These are phyloP conservation scores for Amanita jacksonii DNA, from an alignment of 768 basidiomycete species.

Conservation along the genomic window DNA sequence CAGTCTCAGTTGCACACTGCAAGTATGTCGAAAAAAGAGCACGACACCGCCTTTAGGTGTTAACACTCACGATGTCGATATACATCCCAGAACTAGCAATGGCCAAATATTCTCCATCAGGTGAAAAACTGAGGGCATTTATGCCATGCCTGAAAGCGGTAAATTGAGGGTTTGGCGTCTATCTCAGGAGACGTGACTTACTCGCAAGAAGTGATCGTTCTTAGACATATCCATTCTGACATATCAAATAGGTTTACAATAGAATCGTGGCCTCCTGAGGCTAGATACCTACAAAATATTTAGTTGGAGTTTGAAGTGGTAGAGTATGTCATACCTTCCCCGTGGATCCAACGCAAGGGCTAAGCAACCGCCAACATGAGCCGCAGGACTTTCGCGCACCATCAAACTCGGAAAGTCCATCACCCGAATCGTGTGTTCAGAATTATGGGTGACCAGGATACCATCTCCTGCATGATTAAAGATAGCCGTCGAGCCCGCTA, in stretches of 20 bases:
- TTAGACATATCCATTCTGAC: constrained; percentile 70
- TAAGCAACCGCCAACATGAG: constrained; percentile 74
- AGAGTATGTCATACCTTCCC: constrained; percentile 39
- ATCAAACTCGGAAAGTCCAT: constrained; percentile 58
- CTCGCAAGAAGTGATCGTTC: constrained; percentile 77
- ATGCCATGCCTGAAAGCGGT: constrained; percentile 47
- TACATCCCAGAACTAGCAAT: constrained; percentile 64
- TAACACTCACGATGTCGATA: constrained; percentile 65
- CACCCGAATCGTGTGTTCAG: constrained; percentile 56
- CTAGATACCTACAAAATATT: constrained; percentile 46
- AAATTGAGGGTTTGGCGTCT: background rate
- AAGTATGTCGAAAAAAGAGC: background rate
- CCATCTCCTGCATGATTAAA: constrained; percentile 74
- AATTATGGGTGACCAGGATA: constrained; percentile 54
- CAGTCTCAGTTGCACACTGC: constrained; percentile 78
- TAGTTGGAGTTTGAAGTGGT: background rate
- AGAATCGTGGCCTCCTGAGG: constrained; percentile 73
- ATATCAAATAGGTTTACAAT: constrained; percentile 78
- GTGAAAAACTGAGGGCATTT: constrained; percentile 67
- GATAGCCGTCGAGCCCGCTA: constrained; percentile 54
- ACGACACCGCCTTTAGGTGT: background rate
- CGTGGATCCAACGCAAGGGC: constrained; percentile 75
- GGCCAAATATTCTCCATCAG: constrained; percentile 77
- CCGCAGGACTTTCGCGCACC: constrained; percentile 51
- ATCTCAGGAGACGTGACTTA: constrained; percentile 27